Base-by-base conservation (phyloP, 2,329 filamentous ascomycete genomes). In the Elsinoe necatrix region DNA sequence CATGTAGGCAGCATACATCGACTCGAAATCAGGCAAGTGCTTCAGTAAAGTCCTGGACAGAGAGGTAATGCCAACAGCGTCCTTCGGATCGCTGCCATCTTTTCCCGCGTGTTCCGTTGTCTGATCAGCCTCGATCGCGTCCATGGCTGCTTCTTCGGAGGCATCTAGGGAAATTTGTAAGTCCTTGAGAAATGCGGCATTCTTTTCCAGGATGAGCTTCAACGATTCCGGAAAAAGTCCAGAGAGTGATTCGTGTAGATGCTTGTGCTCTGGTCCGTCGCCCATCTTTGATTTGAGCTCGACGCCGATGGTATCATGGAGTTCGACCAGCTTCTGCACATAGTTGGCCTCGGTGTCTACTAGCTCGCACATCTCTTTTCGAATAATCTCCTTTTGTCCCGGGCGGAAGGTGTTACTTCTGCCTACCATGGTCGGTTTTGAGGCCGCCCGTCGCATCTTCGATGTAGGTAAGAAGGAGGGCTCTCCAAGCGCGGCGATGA, bases 291-390 rank as follows among this genome's bases (percentile, higher is more conserved):
- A 75, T 29, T 87, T 83, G 64, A 95, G 91, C 60, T 95, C 87
- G 56, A 83, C 81, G 23, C 89, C 89, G 27, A 96, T 83, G 58
- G 85, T 82, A 61, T 87, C 83, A 41, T 95, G 86, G 59, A 98
- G 73, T 62, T 93, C 87, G 60, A 87, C 82, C 57, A 98, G 73
- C 70, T 97, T 96, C 64, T 81, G 79, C 41, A 98, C 89, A 71
- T 97, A 98, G 69, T 89, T 85, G 68, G 93, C 89, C 69, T 98
- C 93, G 0, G 93, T 98, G 65, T 95, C 88, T 31, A 96, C 82
- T 59, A 97, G 74, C 69, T 98, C 93, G 58, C 82, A 84, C 78
- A 98, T 84, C 69, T 95, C 92, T 71, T 91, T 86, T 39, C 91
- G 83, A 62, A 96, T 75, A 54, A 87, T 86, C 63, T 90, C 80